Percentiles rank a stretch among this genome's conserved stretches.
Evolutionary conservation across 768 basidiomycete genomes (phyloP).

Genomic region (Mycena haematopus): DNA sequence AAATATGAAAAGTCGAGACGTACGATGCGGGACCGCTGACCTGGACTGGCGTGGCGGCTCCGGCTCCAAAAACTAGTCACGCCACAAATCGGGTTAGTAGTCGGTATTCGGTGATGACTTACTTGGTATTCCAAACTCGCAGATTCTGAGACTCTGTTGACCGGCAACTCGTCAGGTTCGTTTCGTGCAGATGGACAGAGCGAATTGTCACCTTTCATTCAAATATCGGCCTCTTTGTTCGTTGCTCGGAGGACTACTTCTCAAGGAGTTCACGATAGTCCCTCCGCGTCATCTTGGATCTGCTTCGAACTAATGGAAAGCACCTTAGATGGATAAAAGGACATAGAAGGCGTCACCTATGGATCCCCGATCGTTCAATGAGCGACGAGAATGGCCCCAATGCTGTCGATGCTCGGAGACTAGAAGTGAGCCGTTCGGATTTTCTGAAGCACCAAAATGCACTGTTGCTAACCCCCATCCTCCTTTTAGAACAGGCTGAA

Average conservation of each 20-base stretch:
- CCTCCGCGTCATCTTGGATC: background rate
- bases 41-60: slow-evolving; percentile 7
- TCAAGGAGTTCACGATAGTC: background rate
- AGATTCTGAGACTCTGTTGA: slow-evolving; percentile 10
- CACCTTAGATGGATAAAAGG: slow-evolving; percentile 14
- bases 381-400: slow-evolving; percentile 16
- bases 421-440: slow-evolving; percentile 4
- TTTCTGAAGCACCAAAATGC: background rate
- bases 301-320: slow-evolving; percentile 19
- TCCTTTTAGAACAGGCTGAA: slow-evolving; percentile 6
- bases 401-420: slow-evolving; percentile 12
- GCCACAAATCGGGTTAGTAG: slow-evolving; percentile 35
- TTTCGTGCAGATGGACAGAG: slow-evolving; percentile 10
- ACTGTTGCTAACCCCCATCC: background rate
- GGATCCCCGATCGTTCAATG: slow-evolving; percentile 2
- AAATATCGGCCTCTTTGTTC: slow-evolving; percentile 35
- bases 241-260: background rate
- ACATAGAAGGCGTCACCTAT: slow-evolving; percentile 10
- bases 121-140: background rate
- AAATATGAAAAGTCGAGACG: slow-evolving; percentile 19
- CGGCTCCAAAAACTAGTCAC: slow-evolving; percentile 20
- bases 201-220: slow-evolving; percentile 32
- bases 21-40: slow-evolving; percentile 1
- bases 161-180: slow-evolving; percentile 6
- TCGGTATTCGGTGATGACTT: background rate